Conservation (phyloP, 306 rosid species). For the Canavalia ensiformis region DNA sequence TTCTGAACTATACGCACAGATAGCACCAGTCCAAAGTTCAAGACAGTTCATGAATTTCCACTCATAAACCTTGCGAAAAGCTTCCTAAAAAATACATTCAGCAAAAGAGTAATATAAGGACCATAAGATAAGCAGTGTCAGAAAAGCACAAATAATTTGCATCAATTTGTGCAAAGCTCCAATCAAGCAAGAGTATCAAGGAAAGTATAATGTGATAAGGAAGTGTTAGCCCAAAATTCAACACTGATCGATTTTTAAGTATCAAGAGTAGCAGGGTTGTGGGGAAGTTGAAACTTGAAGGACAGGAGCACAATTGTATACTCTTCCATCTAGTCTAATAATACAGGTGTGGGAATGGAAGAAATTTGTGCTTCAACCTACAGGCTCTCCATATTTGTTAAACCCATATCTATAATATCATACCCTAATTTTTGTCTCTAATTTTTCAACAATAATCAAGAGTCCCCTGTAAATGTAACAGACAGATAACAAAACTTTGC, state of each 20-base stretch:
- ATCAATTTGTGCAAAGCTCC: conserved; percentile 28
- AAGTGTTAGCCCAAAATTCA: conserved; percentile 3
- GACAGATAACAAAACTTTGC: conserved; percentile 33
- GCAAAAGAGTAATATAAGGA: conserved; percentile 41
- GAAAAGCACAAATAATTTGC: conserved; percentile 25
- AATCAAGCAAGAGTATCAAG: not conserved
- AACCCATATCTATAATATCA: not conserved
- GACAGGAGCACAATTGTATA: conserved; percentile 12
- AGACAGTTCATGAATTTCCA: conserved; percentile 96
- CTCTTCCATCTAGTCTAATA: conserved; percentile 29
- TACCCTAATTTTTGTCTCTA: not conserved
- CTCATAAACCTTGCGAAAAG: conserved; percentile 91
- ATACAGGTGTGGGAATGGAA: conserved; percentile 6
- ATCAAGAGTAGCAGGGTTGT: not conserved
- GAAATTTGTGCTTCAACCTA: conserved; percentile 11
- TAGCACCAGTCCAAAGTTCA: conserved; percentile 91
- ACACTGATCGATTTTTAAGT: conserved; percentile 2
- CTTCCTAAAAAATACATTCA: conserved; percentile 72
- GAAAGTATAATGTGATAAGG: conserved; percentile 30
- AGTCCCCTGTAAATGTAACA: not conserved
- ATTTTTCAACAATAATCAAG: conserved; percentile 18
- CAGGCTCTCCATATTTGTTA: conserved; percentile 24
- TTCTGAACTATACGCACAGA: conserved; percentile 78
- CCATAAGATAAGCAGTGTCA: conserved; percentile 7
- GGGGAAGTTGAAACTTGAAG: not conserved